These are phyloP conservation scores for Sphagnum contortum DNA, from an alignment of 225 moss, liverwort and hornwort species.

Conservation along the genomic window DNA sequence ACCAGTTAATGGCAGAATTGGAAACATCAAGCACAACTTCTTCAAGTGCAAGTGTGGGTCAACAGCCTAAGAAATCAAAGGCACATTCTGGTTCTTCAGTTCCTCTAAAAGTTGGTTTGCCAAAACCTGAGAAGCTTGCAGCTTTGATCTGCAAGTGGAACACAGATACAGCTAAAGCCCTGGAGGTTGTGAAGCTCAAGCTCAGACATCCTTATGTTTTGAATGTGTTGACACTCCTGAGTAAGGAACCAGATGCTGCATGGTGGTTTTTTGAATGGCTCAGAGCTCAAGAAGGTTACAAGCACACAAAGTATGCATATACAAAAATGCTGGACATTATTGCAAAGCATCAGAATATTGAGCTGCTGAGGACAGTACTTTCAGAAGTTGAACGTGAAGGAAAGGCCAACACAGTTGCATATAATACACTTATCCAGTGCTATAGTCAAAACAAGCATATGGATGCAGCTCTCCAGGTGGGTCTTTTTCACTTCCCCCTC, in stretches of 20 bases:
- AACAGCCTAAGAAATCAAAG: conserved; percentile 14
- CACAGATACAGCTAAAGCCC: conserved; percentile 28
- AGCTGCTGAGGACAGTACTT: conserved; percentile 29
- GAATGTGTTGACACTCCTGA: conserved; percentile 50
- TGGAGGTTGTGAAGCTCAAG: conserved; percentile 45
- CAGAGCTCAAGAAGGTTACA: conserved; percentile 33
- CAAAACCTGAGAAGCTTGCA: conserved; percentile 31
- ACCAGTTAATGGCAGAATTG: conserved; percentile 21
- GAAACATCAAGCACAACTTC: too few species aligned
- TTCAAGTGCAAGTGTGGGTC: conserved; percentile 14
- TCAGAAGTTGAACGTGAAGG: conserved; percentile 26
- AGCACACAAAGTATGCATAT: conserved; percentile 49
- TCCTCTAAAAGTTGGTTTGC: conserved; percentile 17
- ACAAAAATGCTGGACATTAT: conserved; percentile 52
- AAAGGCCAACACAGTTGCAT: conserved; percentile 25
- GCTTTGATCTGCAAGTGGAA: conserved; percentile 40
- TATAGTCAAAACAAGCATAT: conserved; percentile 60
- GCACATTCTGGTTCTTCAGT: conserved; percentile 1
- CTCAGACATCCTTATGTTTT: conserved; percentile 49
- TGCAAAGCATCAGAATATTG: conserved; percentile 32
- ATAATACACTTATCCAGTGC: conserved; percentile 44
- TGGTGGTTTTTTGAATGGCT: conserved; percentile 71
- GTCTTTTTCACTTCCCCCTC: neutral
- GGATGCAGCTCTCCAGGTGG: conserved; percentile 49
- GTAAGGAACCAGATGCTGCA: conserved; percentile 40